These are phyloP conservation scores for Protomyces lactucae-debilis DNA, from an alignment of 1,139 yeast genomes.

Conservation along the genomic window DNA sequence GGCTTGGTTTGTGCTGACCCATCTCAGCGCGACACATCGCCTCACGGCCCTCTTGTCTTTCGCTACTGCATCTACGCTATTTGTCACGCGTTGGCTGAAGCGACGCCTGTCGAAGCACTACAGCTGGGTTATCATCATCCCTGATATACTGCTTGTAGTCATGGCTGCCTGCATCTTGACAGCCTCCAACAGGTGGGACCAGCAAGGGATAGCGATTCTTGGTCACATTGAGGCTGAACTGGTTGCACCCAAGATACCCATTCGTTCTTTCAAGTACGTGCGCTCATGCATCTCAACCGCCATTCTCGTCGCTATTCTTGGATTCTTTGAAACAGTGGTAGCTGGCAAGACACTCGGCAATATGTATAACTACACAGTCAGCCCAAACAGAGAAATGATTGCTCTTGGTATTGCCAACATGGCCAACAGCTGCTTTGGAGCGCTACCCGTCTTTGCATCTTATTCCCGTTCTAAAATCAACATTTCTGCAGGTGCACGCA, in stretches of 20 bases:
- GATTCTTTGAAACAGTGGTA: constrained; percentile 90
- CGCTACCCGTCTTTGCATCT: constrained; percentile 92
- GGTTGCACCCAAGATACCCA: constrained; percentile 47
- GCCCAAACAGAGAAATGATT: constrained; percentile 54
- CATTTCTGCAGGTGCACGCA: constrained; percentile 76
- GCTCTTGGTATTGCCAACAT: constrained; percentile 67
- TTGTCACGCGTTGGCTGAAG: constrained; percentile 37
- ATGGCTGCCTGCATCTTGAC: constrained; percentile 59
- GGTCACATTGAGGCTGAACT: constrained; percentile 57
- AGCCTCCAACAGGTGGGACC: constrained; percentile 51
- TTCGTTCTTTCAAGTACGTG: constrained; percentile 42
- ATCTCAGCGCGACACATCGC: constrained; percentile 41
- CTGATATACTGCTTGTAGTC: constrained; percentile 79
- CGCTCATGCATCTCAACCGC: constrained; percentile 42
- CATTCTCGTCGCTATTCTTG: constrained; percentile 76
- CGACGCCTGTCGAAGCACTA: constrained; percentile 30
- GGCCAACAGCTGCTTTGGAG: constrained; percentile 63
- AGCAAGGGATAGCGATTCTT: constrained; percentile 58
- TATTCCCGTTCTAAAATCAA: constrained; percentile 90
- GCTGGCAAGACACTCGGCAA: constrained; percentile 64
- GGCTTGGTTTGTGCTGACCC: constrained; percentile 50
- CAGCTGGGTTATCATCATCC: constrained; percentile 50
- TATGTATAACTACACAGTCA: constrained; percentile 38
- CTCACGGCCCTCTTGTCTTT: constrained; percentile 40
- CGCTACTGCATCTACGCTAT: constrained; percentile 37